These are phyloP conservation scores for Cystofilobasidium capitatum DNA, from an alignment of 768 basidiomycete species.

Conservation along the genomic window DNA sequence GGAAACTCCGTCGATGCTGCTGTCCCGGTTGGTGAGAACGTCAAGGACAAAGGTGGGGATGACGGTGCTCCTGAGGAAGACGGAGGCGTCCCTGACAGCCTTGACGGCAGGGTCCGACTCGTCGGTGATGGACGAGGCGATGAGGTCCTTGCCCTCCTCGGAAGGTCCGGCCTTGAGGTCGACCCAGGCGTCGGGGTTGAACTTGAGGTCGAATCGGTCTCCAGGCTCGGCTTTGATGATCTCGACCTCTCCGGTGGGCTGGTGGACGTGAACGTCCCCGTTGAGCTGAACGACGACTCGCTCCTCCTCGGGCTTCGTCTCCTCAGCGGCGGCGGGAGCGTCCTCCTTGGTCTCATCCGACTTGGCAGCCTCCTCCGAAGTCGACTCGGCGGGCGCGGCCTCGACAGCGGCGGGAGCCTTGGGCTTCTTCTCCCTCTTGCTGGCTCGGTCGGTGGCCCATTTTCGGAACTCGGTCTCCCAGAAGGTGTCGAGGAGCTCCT, in stretches of 20 bases:
- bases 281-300: slow-evolving; percentile 31
- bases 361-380: slow-evolving; percentile 19
- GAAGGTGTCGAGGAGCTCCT: slow-evolving; percentile 43
- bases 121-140: slow-evolving; percentile 35
- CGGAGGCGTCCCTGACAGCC: slow-evolving; percentile 43
- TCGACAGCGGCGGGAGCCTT: slow-evolving; percentile 30
- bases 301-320: slow-evolving; percentile 29
- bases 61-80: slow-evolving; percentile 40
- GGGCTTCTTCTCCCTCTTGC: slow-evolving; percentile 29
- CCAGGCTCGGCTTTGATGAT: slow-evolving; percentile 27
- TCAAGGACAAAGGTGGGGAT: slow-evolving; percentile 39
- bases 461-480: slow-evolving; percentile 42
- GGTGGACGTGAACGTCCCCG: slow-evolving; percentile 37
- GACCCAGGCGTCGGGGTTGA: slow-evolving; percentile 46
- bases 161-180: slow-evolving; percentile 30
- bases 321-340: slow-evolving; percentile 13
- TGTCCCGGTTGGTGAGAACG: slow-evolving; percentile 36
- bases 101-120: slow-evolving; percentile 41
- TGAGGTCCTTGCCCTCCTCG: slow-evolving; percentile 14
- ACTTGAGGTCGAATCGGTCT: slow-evolving; percentile 37
- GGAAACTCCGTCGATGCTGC: slow-evolving; percentile 39
- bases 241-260: slow-evolving; percentile 31
- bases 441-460: slow-evolving; percentile 38
- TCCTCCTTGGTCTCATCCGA: slow-evolving; percentile 26
- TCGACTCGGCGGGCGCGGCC: slow-evolving; percentile 27